phyloP scores from a whole-genome alignment of 129 eudicot genomes.

The Helianthus tuberosus region DNA sequence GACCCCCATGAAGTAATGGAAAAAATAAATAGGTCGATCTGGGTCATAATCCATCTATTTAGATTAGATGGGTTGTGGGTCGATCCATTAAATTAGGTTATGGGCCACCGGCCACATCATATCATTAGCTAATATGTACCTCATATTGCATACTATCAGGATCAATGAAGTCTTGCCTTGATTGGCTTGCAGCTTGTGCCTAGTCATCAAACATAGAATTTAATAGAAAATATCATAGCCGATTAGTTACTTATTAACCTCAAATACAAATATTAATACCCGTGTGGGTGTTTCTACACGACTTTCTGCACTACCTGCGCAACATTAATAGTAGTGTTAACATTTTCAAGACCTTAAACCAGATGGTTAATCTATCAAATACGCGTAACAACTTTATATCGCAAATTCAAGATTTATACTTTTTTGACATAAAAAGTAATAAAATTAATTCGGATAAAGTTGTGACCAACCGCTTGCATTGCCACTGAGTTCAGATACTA shows the following conservation, averaged over 20 bases:
- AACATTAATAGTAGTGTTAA: conserved; percentile 15
- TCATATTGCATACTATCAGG: conserved; percentile 85
- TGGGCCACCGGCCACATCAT: background rate
- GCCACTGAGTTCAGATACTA: conserved; percentile 42
- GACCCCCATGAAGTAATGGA: background rate
- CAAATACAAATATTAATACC: conserved; percentile 35
- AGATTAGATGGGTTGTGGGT: background rate
- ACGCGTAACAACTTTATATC: background rate
- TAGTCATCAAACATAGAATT: conserved; percentile 13
- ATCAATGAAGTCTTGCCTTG: conserved; percentile 61
- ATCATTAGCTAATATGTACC: conserved; percentile 46
- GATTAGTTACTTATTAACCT: background rate
- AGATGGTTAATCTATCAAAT: no score
- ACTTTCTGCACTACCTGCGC: conserved; percentile 46
- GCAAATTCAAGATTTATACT: background rate
- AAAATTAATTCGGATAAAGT: conserved; percentile 6
- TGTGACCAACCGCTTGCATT: conserved; percentile 44
- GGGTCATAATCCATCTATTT: conserved; percentile 10
- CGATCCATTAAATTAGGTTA: conserved; percentile 2
- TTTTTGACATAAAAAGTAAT: background rate
- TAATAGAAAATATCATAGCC: background rate
- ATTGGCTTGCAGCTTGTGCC: conserved; percentile 43
- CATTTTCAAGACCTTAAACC: conserved; percentile 7
- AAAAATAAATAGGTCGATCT: background rate
- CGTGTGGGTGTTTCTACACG: conserved; percentile 46